Evolutionary conservation across 2,329 filamentous ascomycete genomes (phyloP).

Genomic region (Penicillium crustosum): DNA sequence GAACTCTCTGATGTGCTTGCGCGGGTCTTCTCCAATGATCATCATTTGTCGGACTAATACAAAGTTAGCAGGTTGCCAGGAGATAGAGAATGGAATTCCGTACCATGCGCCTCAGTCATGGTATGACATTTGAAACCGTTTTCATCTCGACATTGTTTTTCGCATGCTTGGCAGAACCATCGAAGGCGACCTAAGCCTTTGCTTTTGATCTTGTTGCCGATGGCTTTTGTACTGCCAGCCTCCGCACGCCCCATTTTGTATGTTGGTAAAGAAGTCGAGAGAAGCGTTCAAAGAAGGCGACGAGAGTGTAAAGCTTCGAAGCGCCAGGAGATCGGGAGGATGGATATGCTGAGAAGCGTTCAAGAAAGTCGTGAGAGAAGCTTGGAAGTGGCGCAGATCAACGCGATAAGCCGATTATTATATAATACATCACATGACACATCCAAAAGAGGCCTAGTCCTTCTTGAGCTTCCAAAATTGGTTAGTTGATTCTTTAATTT

Average conservation of each 20-base stretch:
- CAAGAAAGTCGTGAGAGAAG: neutral
- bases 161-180: constrained; percentile 88
- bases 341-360: neutral
- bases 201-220: constrained; percentile 87
- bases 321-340: neutral
- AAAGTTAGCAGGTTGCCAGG: neutral
- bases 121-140: constrained; percentile 90
- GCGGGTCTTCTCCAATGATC: constrained; percentile 80
- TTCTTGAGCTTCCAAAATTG: neutral
- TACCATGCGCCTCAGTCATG: constrained; percentile 1
- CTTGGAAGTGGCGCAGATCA: constrained; percentile 1
- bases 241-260: constrained; percentile 85
- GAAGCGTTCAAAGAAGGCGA: neutral
- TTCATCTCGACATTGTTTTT: constrained; percentile 65
- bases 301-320: neutral
- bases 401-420: constrained; percentile 1
- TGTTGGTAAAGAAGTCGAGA: neutral
- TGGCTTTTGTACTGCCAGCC: constrained; percentile 83
- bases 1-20: constrained; percentile 79
- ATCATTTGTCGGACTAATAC: constrained; percentile 74
- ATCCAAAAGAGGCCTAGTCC: too few relatives aligned
- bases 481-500: neutral
- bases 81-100: neutral
- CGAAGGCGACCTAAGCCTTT: constrained; percentile 69
- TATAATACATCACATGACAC: neutral